These are phyloP conservation scores for Talaromyces sp. DNA, from an alignment of 2,329 filamentous ascomycete species.

Conservation along the genomic window DNA sequence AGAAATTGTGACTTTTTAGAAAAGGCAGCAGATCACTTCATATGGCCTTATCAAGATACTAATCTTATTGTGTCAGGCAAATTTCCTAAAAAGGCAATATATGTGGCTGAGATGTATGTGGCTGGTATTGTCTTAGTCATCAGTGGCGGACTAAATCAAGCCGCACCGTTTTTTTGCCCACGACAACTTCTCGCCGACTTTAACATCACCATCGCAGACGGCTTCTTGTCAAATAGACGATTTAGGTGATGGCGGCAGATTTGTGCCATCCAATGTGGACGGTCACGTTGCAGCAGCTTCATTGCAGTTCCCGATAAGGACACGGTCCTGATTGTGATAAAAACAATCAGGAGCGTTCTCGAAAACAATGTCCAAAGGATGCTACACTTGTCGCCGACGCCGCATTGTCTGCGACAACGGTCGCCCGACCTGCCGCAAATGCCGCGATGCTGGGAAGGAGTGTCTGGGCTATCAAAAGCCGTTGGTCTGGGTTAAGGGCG, in stretches of 20 bases:
- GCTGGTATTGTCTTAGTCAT: neutral
- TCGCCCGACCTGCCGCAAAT: conserved; percentile 39
- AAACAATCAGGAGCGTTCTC: neutral
- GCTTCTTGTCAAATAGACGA: neutral
- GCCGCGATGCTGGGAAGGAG: conserved; percentile 39
- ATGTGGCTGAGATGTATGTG: neutral
- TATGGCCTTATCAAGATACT: too few species aligned
- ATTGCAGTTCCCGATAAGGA: neutral
- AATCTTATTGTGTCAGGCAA: neutral
- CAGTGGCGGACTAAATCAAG: neutral
- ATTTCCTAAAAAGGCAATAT: neutral
- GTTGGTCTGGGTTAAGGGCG: conserved; percentile 40
- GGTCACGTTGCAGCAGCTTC: neutral
- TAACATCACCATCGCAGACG: neutral
- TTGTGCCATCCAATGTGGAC: neutral
- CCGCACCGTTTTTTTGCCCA: neutral
- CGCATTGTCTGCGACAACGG: conserved; percentile 42
- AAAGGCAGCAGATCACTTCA: too few species aligned
- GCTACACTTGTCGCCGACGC: conserved; percentile 42
- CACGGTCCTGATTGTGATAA: neutral
- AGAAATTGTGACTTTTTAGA: too few species aligned
- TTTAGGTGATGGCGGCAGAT: neutral
- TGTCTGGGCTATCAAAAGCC: conserved; percentile 41
- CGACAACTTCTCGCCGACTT: neutral
- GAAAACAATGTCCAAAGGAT: conserved; percentile 38